Evolutionary conservation across 129 eudicot species (phyloP).

Genomic region (Mikania micrantha): DNA sequence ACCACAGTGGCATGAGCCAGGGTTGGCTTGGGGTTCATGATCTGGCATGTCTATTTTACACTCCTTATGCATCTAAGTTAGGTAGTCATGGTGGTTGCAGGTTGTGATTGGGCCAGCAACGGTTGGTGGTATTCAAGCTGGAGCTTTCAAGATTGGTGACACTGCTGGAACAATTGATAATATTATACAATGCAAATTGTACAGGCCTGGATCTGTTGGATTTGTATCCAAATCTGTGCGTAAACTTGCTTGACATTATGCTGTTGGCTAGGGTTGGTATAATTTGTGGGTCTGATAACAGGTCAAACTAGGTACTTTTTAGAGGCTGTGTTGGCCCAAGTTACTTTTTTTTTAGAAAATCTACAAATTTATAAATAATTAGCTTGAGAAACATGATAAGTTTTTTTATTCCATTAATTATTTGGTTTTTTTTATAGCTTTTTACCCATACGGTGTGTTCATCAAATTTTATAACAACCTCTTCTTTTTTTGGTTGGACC

Average conservation of each 20-base stretch:
- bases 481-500: neutral
- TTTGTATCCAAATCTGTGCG: conserved; percentile 97
- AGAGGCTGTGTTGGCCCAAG: neutral
- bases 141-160: conserved; percentile 98
- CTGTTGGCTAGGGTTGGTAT: neutral
- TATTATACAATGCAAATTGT: conserved; percentile 91
- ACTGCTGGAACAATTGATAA: conserved; percentile 98
- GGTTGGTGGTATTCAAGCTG: conserved; percentile 99
- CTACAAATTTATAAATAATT: neutral
- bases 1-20: conserved; percentile 4
- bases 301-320: neutral
- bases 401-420: neutral
- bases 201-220: conserved; percentile 99
- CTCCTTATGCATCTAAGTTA: conserved; percentile 7
- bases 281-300: neutral
- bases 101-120: conserved; percentile 98
- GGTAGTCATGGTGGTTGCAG: conserved; percentile 32
- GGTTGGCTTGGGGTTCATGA: conserved; percentile 12
- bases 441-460: neutral
- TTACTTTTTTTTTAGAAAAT: neutral
- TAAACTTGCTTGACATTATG: conserved; percentile 17
- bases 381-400: neutral
- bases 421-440: neutral
- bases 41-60: neutral
- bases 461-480: neutral